These are phyloP conservation scores for Coemansia sp. DNA, from an alignment of 192 early-diverging fungal genomes.

Conservation along the genomic window DNA sequence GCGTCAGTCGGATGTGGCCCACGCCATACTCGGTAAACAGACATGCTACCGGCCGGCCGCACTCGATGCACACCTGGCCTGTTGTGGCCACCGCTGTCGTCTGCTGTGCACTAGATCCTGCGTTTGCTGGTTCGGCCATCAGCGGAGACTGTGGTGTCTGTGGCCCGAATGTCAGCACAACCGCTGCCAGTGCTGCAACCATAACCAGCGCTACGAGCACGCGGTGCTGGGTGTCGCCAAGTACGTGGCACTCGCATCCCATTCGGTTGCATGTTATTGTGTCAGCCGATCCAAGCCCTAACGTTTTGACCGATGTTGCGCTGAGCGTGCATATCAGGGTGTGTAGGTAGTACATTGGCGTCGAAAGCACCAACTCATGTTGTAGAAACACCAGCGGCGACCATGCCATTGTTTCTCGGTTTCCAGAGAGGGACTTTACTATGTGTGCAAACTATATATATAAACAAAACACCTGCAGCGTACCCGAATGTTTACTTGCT, in stretches of 20 bases:
- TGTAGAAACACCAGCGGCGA: conserved; percentile 18
- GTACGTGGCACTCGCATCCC: conserved; percentile 55
- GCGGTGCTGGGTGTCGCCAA: conserved; percentile 40
- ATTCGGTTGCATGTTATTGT: conserved; percentile 52
- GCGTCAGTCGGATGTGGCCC: conserved; percentile 80
- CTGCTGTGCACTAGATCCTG: background rate
- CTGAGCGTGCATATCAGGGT: conserved; percentile 56
- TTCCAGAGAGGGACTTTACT: background rate
- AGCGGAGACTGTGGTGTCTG: conserved; percentile 47
- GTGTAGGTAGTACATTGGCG: conserved; percentile 27
- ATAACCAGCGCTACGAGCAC: conserved; percentile 36
- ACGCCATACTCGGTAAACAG: conserved; percentile 83
- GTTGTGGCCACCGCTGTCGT: conserved; percentile 1
- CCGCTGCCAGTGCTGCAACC: conserved; percentile 35
- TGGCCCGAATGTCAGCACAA: conserved; percentile 44
- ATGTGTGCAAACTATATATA: no score
- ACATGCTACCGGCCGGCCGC: conserved; percentile 64
- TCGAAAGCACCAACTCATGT: background rate
- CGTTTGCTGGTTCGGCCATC: conserved; percentile 35
- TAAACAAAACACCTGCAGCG: no score
- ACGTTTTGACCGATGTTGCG: conserved; percentile 33
- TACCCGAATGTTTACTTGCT: no score
- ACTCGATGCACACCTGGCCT: conserved; percentile 70
- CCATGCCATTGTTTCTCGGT: background rate
- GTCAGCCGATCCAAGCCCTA: conserved; percentile 10